These are phyloP conservation scores for Mycena olivaceomarginata DNA, from an alignment of 768 basidiomycete genomes.

Conservation along the genomic window DNA sequence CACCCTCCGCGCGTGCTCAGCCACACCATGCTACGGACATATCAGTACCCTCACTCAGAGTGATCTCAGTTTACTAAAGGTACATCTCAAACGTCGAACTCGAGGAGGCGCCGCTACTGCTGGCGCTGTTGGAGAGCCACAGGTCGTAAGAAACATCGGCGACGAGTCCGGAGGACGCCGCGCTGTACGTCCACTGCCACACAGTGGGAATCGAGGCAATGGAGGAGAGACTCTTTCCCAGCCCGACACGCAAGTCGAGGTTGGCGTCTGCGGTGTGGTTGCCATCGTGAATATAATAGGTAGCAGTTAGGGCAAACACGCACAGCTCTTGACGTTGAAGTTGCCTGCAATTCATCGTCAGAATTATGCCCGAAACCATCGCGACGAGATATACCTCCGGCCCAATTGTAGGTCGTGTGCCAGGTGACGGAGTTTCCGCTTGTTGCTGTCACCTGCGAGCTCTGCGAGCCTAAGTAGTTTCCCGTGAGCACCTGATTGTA, in stretches of 20 bases:
- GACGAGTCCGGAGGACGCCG: conserved; percentile 54
- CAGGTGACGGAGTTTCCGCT: conserved; percentile 53
- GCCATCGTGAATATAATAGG: neutral
- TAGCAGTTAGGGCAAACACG: neutral
- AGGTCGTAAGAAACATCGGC: conserved; percentile 60
- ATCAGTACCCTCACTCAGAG: neutral
- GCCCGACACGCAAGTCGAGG: conserved; percentile 53
- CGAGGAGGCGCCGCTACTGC: conserved; percentile 52
- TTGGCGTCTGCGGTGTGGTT: conserved; percentile 51
- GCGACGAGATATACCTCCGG: conserved; percentile 47
- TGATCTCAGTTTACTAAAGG: neutral
- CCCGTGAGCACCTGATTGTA: neutral
- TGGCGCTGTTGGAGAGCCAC: conserved; percentile 55
- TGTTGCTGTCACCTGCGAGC: conserved; percentile 52
- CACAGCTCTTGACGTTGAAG: conserved; percentile 58
- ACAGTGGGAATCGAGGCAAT: conserved; percentile 57
- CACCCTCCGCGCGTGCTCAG: conserved; percentile 58
- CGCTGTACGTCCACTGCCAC: conserved; percentile 57
- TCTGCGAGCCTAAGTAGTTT: conserved; percentile 51
- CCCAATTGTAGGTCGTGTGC: conserved; percentile 58
- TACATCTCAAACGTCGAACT: conserved; percentile 57
- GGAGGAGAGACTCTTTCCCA: conserved; percentile 46
- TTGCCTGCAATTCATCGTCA: conserved; percentile 2
- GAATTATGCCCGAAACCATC: neutral
- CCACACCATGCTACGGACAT: conserved; percentile 55